Conservation (phyloP, 768 basidiomycete genomes). For the Multifurca ochricompacta region DNA sequence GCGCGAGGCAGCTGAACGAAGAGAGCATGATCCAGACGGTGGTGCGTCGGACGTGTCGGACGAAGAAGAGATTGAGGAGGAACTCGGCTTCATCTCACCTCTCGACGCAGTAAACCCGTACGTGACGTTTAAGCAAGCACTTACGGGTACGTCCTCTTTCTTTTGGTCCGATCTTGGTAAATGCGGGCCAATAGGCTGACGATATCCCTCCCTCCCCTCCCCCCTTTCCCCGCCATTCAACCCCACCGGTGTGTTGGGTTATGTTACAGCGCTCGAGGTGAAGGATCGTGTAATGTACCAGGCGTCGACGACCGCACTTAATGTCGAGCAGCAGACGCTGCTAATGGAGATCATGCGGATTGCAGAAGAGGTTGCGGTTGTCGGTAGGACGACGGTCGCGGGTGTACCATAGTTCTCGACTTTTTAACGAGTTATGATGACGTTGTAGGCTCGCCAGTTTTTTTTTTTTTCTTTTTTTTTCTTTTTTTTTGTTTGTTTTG, state of each 20-base stretch:
- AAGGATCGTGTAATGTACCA: constrained; percentile 63
- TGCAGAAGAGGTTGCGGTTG: constrained; percentile 3
- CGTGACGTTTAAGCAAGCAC: constrained; percentile 64
- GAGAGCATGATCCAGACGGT: constrained; percentile 19
- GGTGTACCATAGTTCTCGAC: neutral
- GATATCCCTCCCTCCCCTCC: too few species aligned
- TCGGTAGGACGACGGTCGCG: neutral
- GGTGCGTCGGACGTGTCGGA: constrained; percentile 30
- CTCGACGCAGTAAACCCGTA: constrained; percentile 78
- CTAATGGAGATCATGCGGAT: constrained; percentile 78
- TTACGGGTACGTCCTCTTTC: constrained; percentile 49
- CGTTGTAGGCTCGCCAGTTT: neutral
- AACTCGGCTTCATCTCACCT: constrained; percentile 79
- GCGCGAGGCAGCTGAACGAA: constrained; percentile 50
- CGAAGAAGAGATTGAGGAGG: constrained; percentile 63
- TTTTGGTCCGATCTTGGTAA: neutral
- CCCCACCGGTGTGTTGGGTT: too few species aligned
- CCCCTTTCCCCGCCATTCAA: too few species aligned
- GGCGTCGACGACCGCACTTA: constrained; percentile 60
- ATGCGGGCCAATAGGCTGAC: neutral
- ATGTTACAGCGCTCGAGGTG: constrained; percentile 75
- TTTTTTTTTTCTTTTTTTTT: neutral
- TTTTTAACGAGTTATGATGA: neutral
- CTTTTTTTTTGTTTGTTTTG: neutral
- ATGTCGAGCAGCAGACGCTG: constrained; percentile 67